phyloP scores from a whole-genome alignment of 768 basidiomycete genomes.

The Phaeotremella skinneri region DNA sequence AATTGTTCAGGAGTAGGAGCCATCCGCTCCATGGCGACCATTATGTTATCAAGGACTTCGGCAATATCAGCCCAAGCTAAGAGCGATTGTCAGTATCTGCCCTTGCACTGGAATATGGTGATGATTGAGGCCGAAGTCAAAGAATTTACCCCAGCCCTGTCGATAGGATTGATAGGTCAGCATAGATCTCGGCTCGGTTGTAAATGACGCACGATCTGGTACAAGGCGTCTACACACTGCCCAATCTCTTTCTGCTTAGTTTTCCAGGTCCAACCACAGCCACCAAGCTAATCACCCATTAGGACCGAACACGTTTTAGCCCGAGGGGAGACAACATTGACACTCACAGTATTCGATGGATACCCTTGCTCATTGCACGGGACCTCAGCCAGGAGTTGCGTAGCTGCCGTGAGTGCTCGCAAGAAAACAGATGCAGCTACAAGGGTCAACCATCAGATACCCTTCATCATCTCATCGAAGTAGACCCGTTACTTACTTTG shows the following conservation, averaged over 20 bases:
- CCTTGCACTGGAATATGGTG: background rate
- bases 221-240: conserved; percentile 26
- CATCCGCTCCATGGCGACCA: conserved; percentile 36
- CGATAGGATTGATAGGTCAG: background rate
- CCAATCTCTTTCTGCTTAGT: conserved; percentile 26
- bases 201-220: conserved; percentile 31
- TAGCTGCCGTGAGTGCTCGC: conserved; percentile 21
- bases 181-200: background rate
- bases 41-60: conserved; percentile 25
- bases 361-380: conserved; percentile 37
- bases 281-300: conserved; percentile 35
- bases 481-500: no score
- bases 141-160: conserved; percentile 32
- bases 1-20: conserved; percentile 23
- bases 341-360: conserved; percentile 28
- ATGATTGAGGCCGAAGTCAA: background rate
- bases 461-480: no score
- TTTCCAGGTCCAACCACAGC: conserved; percentile 39
- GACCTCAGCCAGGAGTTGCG: conserved; percentile 33
- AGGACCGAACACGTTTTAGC: no score
- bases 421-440: conserved; percentile 26
- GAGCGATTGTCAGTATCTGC: background rate
- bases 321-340: no score
- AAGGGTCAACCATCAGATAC: no score
- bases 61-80: conserved; percentile 31